Base-by-base conservation (phyloP, 371 early-diverging fungal genomes). In the Neoconidiobolus thromboides region DNA sequence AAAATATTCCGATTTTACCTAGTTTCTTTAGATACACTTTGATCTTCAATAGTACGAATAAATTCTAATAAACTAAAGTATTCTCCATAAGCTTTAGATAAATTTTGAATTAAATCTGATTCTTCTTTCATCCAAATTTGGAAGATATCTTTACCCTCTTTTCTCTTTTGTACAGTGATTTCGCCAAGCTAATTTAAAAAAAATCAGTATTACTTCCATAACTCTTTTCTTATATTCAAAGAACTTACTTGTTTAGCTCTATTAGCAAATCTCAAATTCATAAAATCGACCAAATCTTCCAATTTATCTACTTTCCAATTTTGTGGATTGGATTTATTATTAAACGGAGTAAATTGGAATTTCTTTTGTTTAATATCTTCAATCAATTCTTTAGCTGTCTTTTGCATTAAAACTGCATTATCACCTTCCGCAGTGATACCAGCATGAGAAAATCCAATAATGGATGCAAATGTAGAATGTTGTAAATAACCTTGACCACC, bases 341-440 rank as follows among this genome's bases (percentile, higher is more conserved):
- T 64, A 14, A 70, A 55, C 14, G 58, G 39, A 46, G 67, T 66
- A 5, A 74, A 63, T 50, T 67, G 68, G 59, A 74, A 63, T 39
- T 63, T 52, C 3, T 76, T 76, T 55, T 67, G 68, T 51, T 74
- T 65, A 44, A 78, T 53, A 39, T 72, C 74, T 2, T 74, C 74
- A 1, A 86, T 66, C 26, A 83, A 64, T 64, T 83, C 86, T 68
- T 84, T 86, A 66, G 79, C 67, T 51, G 83, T 82, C 71, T 82
- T 81, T 61, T 80, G 81, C 78, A 79, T 79, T 63, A 82, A 63
- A 10, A 81, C 82, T 41, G 74, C 69, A 70, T 82, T 81, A 62
- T 84, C 83, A n/a, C 85, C 85, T 69, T 84, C 85, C n/a, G 85
- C 82, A 14, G 85, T 80, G 68, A 84, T 83, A 55, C 81, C 79